Percentiles rank a stretch among this genome's conserved stretches.
Conservation (phyloP, 139 green algal genomes). For the Monoraphidium neglectum region DNA sequence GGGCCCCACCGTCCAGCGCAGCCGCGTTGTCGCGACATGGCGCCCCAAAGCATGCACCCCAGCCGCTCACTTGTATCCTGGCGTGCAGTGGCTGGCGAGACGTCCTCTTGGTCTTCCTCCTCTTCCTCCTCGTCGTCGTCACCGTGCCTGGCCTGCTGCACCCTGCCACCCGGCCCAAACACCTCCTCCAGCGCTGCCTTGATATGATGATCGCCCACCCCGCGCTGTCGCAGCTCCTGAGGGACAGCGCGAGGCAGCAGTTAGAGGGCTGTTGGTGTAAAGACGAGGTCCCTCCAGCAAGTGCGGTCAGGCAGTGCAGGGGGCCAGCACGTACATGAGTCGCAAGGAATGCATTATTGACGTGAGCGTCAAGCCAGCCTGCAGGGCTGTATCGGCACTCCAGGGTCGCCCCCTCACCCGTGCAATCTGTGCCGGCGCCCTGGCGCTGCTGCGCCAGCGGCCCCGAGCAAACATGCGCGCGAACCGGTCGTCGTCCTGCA, state of each 20-base stretch:
- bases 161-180: slow-evolving; percentile 5
- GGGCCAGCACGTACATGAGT: background rate
- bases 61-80: background rate
- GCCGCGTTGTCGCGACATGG: background rate
- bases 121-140: slow-evolving; percentile 1
- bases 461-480: slow-evolving; percentile 21
- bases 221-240: slow-evolving; percentile 7
- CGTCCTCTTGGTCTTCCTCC: slow-evolving; percentile 1
- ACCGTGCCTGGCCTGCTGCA: background rate
- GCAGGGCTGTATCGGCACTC: background rate
- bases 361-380: background rate
- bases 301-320: background rate
- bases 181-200: slow-evolving; percentile 3
- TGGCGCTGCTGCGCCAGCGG: slow-evolving; percentile 19
- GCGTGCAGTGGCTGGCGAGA: background rate
- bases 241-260: background rate
- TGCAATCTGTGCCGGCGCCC: slow-evolving; percentile 21
- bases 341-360: background rate
- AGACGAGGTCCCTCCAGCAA: background rate
- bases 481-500: slow-evolving; percentile 33
- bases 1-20: background rate
- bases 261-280: background rate
- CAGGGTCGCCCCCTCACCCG: slow-evolving; percentile 9
- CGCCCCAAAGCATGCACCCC: background rate
- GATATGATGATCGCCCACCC: slow-evolving; percentile 6